Evolutionary conservation across 2,329 filamentous ascomycete genomes (phyloP).

Genomic region (Anthostomella pinea): DNA sequence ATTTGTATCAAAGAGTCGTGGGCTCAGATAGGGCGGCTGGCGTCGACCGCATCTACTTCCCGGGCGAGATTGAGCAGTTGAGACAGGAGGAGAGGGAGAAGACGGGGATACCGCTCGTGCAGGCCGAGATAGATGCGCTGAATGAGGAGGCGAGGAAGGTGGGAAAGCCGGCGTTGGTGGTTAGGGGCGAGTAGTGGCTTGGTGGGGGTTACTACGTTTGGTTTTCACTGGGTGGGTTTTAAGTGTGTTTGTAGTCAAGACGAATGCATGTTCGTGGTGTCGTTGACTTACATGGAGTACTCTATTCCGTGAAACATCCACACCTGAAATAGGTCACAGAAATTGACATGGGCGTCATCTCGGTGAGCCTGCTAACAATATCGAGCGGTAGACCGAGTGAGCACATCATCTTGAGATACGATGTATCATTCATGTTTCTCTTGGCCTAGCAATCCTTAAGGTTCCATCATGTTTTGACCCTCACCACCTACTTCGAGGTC

Average conservation of each 20-base stretch:
- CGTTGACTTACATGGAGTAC: no score
- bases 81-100: slow-evolving; percentile 48
- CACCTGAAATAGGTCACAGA: no score
- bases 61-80: slow-evolving; percentile 60
- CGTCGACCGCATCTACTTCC: slow-evolving; percentile 59
- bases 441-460: no score
- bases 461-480: slow-evolving; percentile 3
- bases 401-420: no score
- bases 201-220: background rate
- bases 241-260: no score
- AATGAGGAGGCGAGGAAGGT: slow-evolving; percentile 52
- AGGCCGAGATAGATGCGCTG: slow-evolving; percentile 53
- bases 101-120: slow-evolving; percentile 57
- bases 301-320: no score
- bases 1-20: slow-evolving; percentile 52
- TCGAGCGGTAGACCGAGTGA: no score
- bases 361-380: no score
- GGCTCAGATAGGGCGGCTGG: slow-evolving; percentile 53
- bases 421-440: no score
- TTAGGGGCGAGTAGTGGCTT: slow-evolving; percentile 18
- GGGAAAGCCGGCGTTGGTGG: slow-evolving; percentile 31
- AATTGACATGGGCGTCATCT: no score
- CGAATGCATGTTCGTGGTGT: no score
- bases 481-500: slow-evolving; percentile 43
- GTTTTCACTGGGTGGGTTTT: no score